Conservation (phyloP, 2,329 filamentous ascomycete species). For the Verticillium nonalfalfae region DNA sequence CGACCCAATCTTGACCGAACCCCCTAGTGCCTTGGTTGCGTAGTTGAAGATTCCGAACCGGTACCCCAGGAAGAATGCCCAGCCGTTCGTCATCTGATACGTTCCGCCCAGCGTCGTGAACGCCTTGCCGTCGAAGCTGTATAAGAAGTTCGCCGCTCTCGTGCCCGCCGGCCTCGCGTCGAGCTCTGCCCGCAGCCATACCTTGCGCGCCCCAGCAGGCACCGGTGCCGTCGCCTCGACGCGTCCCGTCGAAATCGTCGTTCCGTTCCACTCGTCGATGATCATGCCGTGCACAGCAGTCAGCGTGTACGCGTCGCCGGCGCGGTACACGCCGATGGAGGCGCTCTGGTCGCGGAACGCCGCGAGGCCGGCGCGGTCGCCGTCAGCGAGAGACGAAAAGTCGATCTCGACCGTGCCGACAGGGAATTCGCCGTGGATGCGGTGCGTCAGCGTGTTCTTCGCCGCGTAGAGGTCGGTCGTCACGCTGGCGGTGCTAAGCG, state of each 20-base stretch:
- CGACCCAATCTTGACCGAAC: conserved; percentile 23
- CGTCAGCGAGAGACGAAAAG: conserved; percentile 38
- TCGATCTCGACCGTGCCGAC: conserved; percentile 43
- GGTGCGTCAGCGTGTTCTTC: conserved; percentile 40
- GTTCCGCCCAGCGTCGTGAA: conserved; percentile 21
- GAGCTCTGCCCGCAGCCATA: conserved; percentile 17
- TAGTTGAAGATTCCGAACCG: conserved; percentile 43
- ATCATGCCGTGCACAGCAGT: conserved; percentile 29
- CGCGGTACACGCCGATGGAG: conserved; percentile 43
- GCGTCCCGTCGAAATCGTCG: conserved; percentile 11
- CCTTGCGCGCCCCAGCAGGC: conserved; percentile 8
- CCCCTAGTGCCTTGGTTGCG: conserved; percentile 35
- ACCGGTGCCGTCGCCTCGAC: conserved; percentile 14
- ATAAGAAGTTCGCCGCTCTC: conserved; percentile 13
- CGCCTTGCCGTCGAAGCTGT: conserved; percentile 17
- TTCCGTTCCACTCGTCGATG: conserved; percentile 22
- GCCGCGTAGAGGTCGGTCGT: conserved; percentile 43
- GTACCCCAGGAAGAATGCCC: conserved; percentile 42
- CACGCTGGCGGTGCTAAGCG: conserved; percentile 40
- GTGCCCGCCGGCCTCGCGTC: conserved; percentile 16
- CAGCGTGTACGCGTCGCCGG: conserved; percentile 20
- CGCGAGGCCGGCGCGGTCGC: conserved; percentile 45
- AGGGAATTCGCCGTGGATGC: conserved; percentile 37
- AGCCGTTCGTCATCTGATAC: conserved; percentile 31
- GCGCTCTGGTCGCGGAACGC: conserved; percentile 46